Conservation (phyloP, 306 rosid genomes). For the Cucurbita maxima region DNA sequence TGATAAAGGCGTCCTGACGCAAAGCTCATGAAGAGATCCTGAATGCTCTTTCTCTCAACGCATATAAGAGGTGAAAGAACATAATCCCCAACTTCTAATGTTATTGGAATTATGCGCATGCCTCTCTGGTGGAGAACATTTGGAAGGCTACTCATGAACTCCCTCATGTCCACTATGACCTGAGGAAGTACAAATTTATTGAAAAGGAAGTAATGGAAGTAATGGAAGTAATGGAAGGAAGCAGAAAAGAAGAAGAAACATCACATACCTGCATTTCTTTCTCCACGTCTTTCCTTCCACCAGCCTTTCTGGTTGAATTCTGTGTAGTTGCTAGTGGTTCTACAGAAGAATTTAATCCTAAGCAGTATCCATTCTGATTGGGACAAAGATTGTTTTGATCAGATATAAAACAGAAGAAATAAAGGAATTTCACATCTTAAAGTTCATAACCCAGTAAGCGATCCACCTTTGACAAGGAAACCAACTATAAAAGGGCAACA, state of each 20-base stretch:
- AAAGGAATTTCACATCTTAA: neutral
- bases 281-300: conserved; percentile 71
- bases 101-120: conserved; percentile 78
- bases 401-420: neutral
- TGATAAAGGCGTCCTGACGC: conserved; percentile 93
- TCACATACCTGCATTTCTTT: conserved; percentile 68
- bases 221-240: conserved; percentile 4
- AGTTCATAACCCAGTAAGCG: neutral
- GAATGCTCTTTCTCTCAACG: conserved; percentile 96
- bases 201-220: neutral
- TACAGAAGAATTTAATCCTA: conserved; percentile 45
- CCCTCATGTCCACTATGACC: conserved; percentile 96
- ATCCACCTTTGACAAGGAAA: neutral
- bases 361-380: conserved; percentile 46
- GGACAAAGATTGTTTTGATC: conserved; percentile 2
- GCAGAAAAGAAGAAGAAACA: conserved; percentile 9
- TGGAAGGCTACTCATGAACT: conserved; percentile 99
- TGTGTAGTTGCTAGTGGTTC: conserved; percentile 43
- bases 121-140: conserved; percentile 95
- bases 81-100: conserved; percentile 96
- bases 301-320: conserved; percentile 77
- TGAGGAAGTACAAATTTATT: conserved; percentile 26
- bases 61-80: conserved; percentile 87
- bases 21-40: conserved; percentile 95
- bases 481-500: neutral